Conservation (phyloP, 2,329 filamentous ascomycete genomes). For the Fusarium subglutinans region DNA sequence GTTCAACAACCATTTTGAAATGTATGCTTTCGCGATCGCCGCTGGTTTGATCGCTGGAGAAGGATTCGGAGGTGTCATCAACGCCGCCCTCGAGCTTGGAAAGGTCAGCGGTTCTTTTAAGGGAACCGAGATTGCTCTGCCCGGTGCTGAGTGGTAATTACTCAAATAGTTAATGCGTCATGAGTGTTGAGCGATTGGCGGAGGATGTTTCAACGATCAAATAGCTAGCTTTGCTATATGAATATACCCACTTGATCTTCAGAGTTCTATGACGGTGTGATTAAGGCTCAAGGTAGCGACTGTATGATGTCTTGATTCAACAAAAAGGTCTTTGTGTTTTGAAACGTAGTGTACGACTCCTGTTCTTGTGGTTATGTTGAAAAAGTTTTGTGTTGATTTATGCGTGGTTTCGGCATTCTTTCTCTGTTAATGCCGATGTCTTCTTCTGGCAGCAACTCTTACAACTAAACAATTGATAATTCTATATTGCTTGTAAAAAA, state of each 20-base stretch:
- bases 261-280: too few relatives aligned
- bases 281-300: too few relatives aligned
- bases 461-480: too few relatives aligned
- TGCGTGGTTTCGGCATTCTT: too few relatives aligned
- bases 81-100: constrained; percentile 57
- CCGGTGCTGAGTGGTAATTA: constrained; percentile 19
- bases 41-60: constrained; percentile 71
- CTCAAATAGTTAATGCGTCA: constrained; percentile 13
- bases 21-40: constrained; percentile 67
- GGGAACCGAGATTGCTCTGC: constrained; percentile 29
- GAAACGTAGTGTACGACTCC: too few relatives aligned
- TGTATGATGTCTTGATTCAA: too few relatives aligned
- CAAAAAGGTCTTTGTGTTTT: too few relatives aligned
- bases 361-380: too few relatives aligned
- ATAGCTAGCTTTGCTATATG: not conserved
- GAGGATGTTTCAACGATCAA: not conserved
- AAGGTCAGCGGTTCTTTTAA: constrained; percentile 44
- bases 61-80: constrained; percentile 69
- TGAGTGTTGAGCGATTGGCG: not conserved
- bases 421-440: too few relatives aligned
- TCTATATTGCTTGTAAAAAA: too few relatives aligned
- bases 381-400: too few relatives aligned
- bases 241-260: constrained; percentile 10
- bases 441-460: too few relatives aligned
- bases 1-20: constrained; percentile 60